Percentiles rank a stretch among this genome's conserved stretches.
These are phyloP conservation scores for Anaeramoeba flamelloides DNA, from an alignment of 78 protist genomes.

Conservation along the genomic window DNA sequence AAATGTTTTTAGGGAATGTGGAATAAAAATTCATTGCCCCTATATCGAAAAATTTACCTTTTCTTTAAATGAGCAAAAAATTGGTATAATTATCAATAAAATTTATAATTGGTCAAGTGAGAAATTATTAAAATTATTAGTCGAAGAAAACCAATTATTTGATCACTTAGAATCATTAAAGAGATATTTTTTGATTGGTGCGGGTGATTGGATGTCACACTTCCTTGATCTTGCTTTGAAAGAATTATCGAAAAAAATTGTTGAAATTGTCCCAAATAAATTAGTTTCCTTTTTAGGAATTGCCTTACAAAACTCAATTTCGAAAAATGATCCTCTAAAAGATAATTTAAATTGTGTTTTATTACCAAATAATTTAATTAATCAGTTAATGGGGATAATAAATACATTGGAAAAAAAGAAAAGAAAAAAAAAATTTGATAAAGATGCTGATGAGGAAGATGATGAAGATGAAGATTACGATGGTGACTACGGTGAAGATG, in stretches of 20 bases:
- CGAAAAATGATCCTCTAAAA: constrained; percentile 31
- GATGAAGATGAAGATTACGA: no score
- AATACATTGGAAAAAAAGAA: no score
- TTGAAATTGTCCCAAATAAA: constrained; percentile 15
- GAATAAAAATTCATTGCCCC: constrained; percentile 1
- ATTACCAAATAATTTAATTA: constrained; percentile 18
- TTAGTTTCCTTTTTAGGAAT: background rate
- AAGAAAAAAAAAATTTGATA: no score
- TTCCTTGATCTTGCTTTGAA: constrained; percentile 52
- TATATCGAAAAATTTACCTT: constrained; percentile 6
- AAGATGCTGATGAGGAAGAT: background rate
- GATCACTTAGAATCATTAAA: constrained; percentile 29
- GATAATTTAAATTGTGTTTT: constrained; percentile 43
- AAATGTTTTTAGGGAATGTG: constrained; percentile 48
- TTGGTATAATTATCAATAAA: constrained; percentile 18
- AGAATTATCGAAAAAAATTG: constrained; percentile 32
- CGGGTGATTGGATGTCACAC: constrained; percentile 53
- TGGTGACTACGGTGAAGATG: no score
- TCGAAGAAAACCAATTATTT: constrained; percentile 28
- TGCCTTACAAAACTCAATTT: background rate
- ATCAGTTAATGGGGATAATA: constrained; percentile 31
- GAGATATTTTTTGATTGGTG: constrained; percentile 48
- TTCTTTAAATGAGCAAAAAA: constrained; percentile 2
- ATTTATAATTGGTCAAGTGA: constrained; percentile 31
- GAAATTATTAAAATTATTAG: constrained; percentile 18